Evolutionary conservation across 2,329 filamentous ascomycete genomes (phyloP).

Genomic region (Monosporascus sp.): DNA sequence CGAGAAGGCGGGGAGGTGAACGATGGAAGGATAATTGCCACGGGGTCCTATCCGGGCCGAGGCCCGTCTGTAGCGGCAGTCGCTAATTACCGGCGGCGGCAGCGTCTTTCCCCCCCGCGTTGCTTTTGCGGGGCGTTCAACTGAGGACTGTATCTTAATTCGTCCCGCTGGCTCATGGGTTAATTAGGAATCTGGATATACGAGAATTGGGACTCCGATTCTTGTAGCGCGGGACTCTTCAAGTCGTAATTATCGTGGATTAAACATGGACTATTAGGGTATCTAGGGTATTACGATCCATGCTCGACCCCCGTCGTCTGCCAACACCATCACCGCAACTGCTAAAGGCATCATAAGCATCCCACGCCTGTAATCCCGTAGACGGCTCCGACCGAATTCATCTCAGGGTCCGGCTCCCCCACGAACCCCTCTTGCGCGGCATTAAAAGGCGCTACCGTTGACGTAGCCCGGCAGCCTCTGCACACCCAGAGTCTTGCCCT

Average conservation of each 20-base stretch:
- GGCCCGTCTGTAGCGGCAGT: too few species aligned
- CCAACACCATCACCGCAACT: neutral
- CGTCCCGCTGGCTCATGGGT: too few species aligned
- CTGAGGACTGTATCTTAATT: too few species aligned
- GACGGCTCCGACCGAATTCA: neutral
- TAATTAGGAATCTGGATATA: too few species aligned
- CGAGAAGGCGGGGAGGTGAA: conserved; percentile 60
- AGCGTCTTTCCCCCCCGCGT: too few species aligned
- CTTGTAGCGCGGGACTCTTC: too few species aligned
- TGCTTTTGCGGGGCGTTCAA: too few species aligned
- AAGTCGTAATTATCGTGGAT: neutral
- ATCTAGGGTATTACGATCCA: neutral
- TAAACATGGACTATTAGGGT: neutral
- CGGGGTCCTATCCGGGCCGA: too few species aligned
- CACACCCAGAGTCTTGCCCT: conserved; percentile 45
- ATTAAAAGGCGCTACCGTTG: conserved; percentile 43
- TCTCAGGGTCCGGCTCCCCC: neutral
- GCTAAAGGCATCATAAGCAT: too few species aligned
- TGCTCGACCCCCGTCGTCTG: neutral
- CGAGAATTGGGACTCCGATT: too few species aligned
- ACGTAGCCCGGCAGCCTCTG: conserved; percentile 41
- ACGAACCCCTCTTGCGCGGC: neutral
- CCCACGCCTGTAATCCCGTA: too few species aligned
- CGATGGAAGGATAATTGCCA: conserved; percentile 4
- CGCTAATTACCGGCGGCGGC: too few species aligned